Conservation (phyloP, 2,329 filamentous ascomycete species). For the Calonectria pseudoreteaudii region DNA sequence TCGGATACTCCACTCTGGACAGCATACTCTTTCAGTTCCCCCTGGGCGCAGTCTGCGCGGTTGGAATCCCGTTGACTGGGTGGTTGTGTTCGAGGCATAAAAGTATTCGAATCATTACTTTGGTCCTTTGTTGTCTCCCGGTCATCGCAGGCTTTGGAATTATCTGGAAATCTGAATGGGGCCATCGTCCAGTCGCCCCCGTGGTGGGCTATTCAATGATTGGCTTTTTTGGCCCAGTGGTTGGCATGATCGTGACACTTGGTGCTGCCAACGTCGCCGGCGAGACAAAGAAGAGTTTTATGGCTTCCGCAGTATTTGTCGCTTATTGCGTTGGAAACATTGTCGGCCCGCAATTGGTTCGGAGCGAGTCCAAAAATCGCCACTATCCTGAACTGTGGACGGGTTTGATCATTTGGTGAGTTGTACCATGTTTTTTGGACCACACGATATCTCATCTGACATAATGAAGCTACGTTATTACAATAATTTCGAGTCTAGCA, state of each 20-base stretch:
- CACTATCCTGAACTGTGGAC: not conserved
- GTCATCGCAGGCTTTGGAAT: not conserved
- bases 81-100: not conserved
- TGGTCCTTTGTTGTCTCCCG: not conserved
- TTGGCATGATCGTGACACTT: not conserved
- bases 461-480: not conserved
- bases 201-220: not conserved
- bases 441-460: not conserved
- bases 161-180: not conserved
- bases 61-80: not conserved
- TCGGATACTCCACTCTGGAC: not conserved
- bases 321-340: not conserved
- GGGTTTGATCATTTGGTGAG: not conserved
- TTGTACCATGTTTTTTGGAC: not conserved
- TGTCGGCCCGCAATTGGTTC: not conserved
- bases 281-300: not conserved
- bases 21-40: not conserved
- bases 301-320: not conserved
- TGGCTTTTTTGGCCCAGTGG: not conserved
- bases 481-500: not conserved
- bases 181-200: not conserved
- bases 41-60: not conserved
- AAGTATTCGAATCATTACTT: not conserved
- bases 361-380: not conserved
- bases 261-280: not conserved